Evolutionary conservation across 2,329 filamentous ascomycete genomes (phyloP), one percentile per base, ranked within the genome.

Genomic region (Diaporthe velutina): DNA sequence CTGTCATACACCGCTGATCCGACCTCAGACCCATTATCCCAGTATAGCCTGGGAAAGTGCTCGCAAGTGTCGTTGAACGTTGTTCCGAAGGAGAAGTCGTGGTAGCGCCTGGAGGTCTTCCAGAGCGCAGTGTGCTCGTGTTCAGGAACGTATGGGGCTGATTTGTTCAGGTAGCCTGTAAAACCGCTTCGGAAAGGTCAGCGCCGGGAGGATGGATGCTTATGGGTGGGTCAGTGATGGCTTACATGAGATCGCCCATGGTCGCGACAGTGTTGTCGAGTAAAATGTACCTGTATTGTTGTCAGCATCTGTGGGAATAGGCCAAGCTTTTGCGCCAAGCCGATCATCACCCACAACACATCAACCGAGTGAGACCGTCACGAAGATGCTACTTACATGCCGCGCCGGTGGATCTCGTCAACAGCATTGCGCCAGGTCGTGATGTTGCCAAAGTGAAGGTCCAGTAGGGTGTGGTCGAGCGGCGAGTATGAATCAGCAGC

Each of bases 211-310:
- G 25, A 17, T 80, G 5, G 25, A 17, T 80, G 55, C n/a, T 30
- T 4, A 28, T 28, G 33, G 45, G 38, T 28, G 35, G 19, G 28
- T 33, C 68, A 22, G 35, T 7, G 7, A 33, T 19, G 17, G 52
- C 68, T 68, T 68, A 68, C 19, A 76, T 86, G 70, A 92, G 83
- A 78, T 93, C 90, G 66, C 89, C 88, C 87, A 93, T 86, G 17
- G 91, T 93, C 55, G 89, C 87, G 79, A 93, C 87, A 1, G 91
- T 93, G 79, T 93, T 93, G 80, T 93, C 91, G 73, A 93, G 82
- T 42, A 93, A 83, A 15, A 76, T 45, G 17, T 76, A 76, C 75
- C 75, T 76, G 13, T n/a, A 9, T 19, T n/a, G 33, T 13, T 9
- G 42, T 75, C 45, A 71, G 71, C 54, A 55, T n/a, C 33, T 64